Base-by-base conservation (phyloP, 208 protist genomes). In the Crithidia expoeki region DNA sequence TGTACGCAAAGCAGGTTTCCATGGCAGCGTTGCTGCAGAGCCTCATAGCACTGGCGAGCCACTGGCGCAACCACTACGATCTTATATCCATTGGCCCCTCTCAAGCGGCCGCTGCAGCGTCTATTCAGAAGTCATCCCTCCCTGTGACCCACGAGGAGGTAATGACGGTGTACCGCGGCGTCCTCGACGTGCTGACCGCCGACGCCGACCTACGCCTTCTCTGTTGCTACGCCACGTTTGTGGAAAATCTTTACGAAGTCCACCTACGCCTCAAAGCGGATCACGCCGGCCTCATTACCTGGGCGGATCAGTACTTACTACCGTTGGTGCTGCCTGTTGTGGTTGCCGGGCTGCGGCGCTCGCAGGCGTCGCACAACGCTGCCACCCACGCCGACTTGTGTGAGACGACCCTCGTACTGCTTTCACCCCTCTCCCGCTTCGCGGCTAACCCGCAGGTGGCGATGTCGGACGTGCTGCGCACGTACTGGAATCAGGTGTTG, bases 321-420 rank as follows among this genome's bases (percentile, higher is more conserved):
- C 78, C 81, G 12, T 17, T 67, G 11, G 34, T 80, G 33, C 62
- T 89, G 49, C 69, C 82, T 10, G 77, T 83, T 7, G 36, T 90
- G 3, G 62, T 76, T 23, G 55, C 58, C 2, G 65, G 72, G 10
- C 69, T 88, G 42, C 42, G 61, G 1, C 80, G 65, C 28, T 86
- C 78, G 19, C 72, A 67, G 19, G 58, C 70, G 14, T 57, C 66
- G 34, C 74, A 84, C 73, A 76, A 66, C 58, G 42, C 79, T 12
- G 76, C 79, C 55, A 81, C 83, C n/a, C 89, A 94, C 71, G 73
- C 72, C 27, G 69, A 75, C 17, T 19, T 81, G 28, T 94, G 89
- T 64, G 86, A 92, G 66, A 60, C 74, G 11, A 74, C 86, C 9
- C 78, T 94, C 32, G 71, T 81, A 33, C 62, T 89, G 56, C 79